Evolutionary conservation across 2,329 filamentous ascomycete species (phyloP).

Genomic region (Aureobasidium sp.): DNA sequence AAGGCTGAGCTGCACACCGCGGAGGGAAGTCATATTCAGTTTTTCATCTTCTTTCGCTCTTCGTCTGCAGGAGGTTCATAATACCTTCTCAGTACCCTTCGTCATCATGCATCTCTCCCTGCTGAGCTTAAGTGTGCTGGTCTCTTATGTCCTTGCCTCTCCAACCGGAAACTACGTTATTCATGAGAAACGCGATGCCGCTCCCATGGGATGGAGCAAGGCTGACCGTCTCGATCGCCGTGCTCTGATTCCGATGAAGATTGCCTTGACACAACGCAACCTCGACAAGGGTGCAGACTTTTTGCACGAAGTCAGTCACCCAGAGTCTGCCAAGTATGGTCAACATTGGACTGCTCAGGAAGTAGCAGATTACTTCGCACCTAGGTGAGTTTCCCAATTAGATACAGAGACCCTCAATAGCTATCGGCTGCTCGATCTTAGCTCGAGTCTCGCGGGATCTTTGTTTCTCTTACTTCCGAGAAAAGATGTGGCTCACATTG

Average conservation of each 20-base stretch:
- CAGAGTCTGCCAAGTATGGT: constrained; percentile 36
- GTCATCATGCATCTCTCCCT: constrained; percentile 22
- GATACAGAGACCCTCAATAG: too few relatives aligned
- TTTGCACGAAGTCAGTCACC: constrained; percentile 36
- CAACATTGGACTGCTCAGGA: constrained; percentile 38
- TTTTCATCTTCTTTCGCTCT: not conserved
- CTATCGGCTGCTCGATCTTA: too few relatives aligned
- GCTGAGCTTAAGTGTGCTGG: constrained; percentile 19
- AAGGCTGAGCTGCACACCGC: not conserved
- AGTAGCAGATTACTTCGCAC: constrained; percentile 39
- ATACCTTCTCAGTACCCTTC: not conserved
- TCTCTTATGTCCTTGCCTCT: constrained; percentile 21
- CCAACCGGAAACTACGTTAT: constrained; percentile 24
- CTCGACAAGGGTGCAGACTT: constrained; percentile 28
- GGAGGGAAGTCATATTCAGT: not conserved
- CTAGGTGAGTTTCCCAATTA: constrained; percentile 25
- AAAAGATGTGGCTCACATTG: not conserved
- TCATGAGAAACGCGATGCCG: constrained; percentile 27
- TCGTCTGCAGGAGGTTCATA: not conserved
- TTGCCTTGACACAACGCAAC: constrained; percentile 31
- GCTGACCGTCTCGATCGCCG: constrained; percentile 23
- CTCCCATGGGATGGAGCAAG: constrained; percentile 26
- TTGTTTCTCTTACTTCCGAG: too few relatives aligned
- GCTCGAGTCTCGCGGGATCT: too few relatives aligned
- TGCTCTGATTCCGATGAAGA: constrained; percentile 29